Conservation (phyloP, 331 rosid genomes). For the Arachis monticola region DNA sequence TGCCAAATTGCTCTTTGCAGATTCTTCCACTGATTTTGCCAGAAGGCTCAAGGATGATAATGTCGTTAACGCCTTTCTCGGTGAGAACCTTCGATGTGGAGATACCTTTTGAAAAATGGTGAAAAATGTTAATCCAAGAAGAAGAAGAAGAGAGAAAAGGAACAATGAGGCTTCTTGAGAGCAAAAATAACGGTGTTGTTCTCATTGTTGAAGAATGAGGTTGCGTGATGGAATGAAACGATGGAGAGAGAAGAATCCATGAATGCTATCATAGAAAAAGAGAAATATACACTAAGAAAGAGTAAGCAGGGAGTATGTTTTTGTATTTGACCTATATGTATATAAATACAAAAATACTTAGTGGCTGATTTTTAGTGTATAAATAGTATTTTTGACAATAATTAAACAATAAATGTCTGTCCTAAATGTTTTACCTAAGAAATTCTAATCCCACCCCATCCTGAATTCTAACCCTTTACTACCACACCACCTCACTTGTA, state of each 20-base stretch:
- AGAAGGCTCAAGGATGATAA: constrained; percentile 83
- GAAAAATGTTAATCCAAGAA: not conserved
- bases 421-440: too few species aligned
- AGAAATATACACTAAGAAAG: not conserved
- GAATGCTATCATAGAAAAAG: constrained; percentile 20
- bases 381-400: too few species aligned
- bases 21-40: constrained; percentile 93
- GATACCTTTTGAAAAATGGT: constrained; percentile 55
- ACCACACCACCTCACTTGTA: too few species aligned
- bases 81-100: constrained; percentile 81
- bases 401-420: too few species aligned
- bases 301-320: not conserved
- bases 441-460: too few species aligned
- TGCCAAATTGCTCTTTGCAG: constrained; percentile 76
- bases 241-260: constrained; percentile 76
- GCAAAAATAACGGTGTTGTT: constrained; percentile 4
- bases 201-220: not conserved
- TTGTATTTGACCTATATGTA: not conserved
- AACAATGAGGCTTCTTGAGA: constrained; percentile 17
- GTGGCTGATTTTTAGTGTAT: too few species aligned
- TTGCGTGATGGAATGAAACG: not conserved
- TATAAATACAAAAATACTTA: too few species aligned
- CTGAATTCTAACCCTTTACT: too few species aligned
- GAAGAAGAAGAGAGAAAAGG: not conserved
- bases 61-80: constrained; percentile 72